A percentile compares a stretch with the other conserved stretches of the same genome.
Conservation (phyloP, 2,329 filamentous ascomycete species). For the Colletotrichum tropicicola region DNA sequence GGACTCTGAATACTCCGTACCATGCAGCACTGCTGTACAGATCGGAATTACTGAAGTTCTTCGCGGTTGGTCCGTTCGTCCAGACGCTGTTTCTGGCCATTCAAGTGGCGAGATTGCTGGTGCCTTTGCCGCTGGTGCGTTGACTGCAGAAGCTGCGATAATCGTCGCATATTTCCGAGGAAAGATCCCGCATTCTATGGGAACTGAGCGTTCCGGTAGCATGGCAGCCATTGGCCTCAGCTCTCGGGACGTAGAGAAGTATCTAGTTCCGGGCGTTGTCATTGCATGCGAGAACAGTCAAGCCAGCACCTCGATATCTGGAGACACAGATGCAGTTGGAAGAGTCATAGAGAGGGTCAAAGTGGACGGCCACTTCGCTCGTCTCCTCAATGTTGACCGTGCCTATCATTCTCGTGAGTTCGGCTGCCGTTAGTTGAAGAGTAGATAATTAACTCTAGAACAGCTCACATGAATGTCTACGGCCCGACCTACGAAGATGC, state of each 20-base stretch:
- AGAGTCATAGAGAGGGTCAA: conserved; percentile 38
- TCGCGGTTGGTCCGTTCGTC: conserved; percentile 37
- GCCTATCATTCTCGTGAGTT: conserved; percentile 49
- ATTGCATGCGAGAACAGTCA: conserved; percentile 42
- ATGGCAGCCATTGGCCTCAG: conserved; percentile 52
- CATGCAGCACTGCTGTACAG: conserved; percentile 46
- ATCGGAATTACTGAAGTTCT: conserved; percentile 51
- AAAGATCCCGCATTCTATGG: not conserved
- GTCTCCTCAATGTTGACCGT: conserved; percentile 45
- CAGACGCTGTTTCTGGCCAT: conserved; percentile 49
- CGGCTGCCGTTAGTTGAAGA: not conserved
- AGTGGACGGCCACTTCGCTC: conserved; percentile 37
- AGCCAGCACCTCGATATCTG: conserved; percentile 38
- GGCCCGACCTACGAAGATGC: not conserved
- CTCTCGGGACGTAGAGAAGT: conserved; percentile 35
- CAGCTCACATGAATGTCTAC: not conserved
- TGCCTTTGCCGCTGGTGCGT: conserved; percentile 48
- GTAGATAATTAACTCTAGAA: not conserved
- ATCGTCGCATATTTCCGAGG: conserved; percentile 47
- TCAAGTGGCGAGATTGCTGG: conserved; percentile 55
- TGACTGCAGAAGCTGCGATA: conserved; percentile 46
- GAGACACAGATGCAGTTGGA: conserved; percentile 32
- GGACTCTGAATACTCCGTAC: conserved; percentile 37
- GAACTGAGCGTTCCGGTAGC: conserved; percentile 24
- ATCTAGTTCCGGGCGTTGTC: conserved; percentile 35